A percentile compares a stretch with the other conserved stretches of the same genome.
phyloP scores from a whole-genome alignment of 768 basidiomycete genomes.

The Lanmaoa rubissima region DNA sequence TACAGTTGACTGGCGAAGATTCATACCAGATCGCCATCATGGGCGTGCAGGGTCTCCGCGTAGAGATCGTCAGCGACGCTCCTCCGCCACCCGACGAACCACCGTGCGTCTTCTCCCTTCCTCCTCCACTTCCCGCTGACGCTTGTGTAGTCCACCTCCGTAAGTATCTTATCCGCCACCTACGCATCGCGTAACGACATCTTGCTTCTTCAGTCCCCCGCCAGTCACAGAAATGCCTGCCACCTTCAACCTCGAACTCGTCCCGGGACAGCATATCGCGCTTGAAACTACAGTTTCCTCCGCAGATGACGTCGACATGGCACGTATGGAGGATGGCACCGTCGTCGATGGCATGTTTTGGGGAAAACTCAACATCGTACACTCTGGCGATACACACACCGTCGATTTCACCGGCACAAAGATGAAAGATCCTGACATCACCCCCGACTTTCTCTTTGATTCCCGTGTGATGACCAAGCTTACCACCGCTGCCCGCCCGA shows the following conservation, averaged over 20 bases:
- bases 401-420: conserved; percentile 85
- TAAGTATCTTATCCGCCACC: conserved; percentile 32
- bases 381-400: conserved; percentile 70
- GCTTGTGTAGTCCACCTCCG: conserved; percentile 45
- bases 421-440: conserved; percentile 59
- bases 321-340: conserved; percentile 87
- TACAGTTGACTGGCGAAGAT: conserved; percentile 77
- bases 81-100: conserved; percentile 84
- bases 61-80: conserved; percentile 83
- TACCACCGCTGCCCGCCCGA: conserved; percentile 69
- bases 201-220: conserved; percentile 41
- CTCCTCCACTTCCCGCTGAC: conserved; percentile 8
- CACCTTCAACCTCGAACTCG: conserved; percentile 77
- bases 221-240: conserved; percentile 87
- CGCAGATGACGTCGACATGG: conserved; percentile 84
- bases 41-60: conserved; percentile 77
- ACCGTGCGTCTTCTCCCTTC: conserved; percentile 46
- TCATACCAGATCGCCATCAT: conserved; percentile 87
- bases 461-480: conserved; percentile 75
- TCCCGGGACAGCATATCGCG: conserved; percentile 75
- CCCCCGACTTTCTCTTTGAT: conserved; percentile 72
- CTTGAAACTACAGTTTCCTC: conserved; percentile 78
- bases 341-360: conserved; percentile 83
- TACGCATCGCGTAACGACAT: conserved; percentile 5
- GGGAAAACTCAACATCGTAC: conserved; percentile 84